A percentile compares a stretch with the other conserved stretches of the same genome.
Evolutionary conservation across 768 basidiomycete species (phyloP).

Genomic region (Omphalotus guepiniiformis): DNA sequence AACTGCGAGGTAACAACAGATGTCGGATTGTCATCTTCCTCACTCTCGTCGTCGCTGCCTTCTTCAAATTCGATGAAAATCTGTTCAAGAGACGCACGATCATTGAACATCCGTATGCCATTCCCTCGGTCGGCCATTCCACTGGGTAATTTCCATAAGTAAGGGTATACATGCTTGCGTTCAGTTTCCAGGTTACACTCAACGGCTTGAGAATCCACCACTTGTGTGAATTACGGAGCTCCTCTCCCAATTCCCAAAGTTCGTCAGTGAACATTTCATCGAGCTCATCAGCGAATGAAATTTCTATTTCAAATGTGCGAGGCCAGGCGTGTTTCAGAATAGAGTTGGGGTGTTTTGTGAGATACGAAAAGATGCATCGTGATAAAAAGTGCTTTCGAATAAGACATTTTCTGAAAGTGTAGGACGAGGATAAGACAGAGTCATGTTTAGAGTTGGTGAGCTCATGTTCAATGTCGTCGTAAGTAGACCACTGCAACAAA

Average conservation of each 20-base stretch:
- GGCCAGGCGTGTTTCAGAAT: slow-evolving; percentile 56
- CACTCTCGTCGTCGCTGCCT: slow-evolving; percentile 37
- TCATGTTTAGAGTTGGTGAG: slow-evolving; percentile 50
- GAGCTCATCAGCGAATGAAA: slow-evolving; percentile 89
- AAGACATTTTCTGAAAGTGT: slow-evolving; percentile 86
- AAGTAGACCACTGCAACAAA: slow-evolving; percentile 45
- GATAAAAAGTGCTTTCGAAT: slow-evolving; percentile 94
- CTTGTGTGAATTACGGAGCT: slow-evolving; percentile 43
- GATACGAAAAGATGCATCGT: slow-evolving; percentile 63
- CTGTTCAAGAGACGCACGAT: slow-evolving; percentile 58
- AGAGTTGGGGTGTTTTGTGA: slow-evolving; percentile 65
- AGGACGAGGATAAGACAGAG: slow-evolving; percentile 68
- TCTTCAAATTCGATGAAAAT: slow-evolving; percentile 85
- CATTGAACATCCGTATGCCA: slow-evolving; percentile 89
- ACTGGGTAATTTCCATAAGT: slow-evolving; percentile 26
- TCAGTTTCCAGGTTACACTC: background rate
- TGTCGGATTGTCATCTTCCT: slow-evolving; percentile 34
- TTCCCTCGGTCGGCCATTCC: slow-evolving; percentile 96
- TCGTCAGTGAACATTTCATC: slow-evolving; percentile 94
- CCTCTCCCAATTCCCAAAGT: slow-evolving; percentile 76
- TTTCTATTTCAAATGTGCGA: slow-evolving; percentile 76
- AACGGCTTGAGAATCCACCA: slow-evolving; percentile 98
- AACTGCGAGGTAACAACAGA: slow-evolving; percentile 81
- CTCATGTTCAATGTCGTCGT: slow-evolving; percentile 82
- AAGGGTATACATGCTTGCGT: background rate